These are phyloP conservation scores for Elaeis guineensis DNA, from an alignment of 176 grass and related monocot species.

Conservation along the genomic window DNA sequence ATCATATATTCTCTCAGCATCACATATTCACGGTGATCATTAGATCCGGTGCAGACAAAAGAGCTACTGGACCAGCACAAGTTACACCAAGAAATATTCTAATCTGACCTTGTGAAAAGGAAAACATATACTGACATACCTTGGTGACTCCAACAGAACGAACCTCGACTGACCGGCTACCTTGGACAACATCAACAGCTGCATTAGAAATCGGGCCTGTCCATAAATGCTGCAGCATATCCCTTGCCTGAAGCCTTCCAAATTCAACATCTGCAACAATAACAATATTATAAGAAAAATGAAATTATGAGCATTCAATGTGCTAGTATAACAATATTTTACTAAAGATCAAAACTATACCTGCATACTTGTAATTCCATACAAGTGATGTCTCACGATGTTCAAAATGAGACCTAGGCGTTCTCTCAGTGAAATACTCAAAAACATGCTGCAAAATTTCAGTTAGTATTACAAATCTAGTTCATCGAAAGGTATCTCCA, in stretches of 20 bases:
- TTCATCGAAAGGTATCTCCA: conserved; percentile 7
- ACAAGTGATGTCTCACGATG: conserved; percentile 98
- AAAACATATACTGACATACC: conserved; percentile 20
- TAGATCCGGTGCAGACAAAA: neutral
- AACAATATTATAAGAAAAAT: neutral
- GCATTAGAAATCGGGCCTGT: conserved; percentile 97
- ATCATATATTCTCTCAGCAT: no score
- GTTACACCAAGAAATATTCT: no score
- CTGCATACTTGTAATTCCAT: conserved; percentile 99
- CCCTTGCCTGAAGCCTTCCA: conserved; percentile 95
- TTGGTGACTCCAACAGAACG: conserved; percentile 96
- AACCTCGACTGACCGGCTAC: conserved; percentile 94
- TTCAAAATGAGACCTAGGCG: conserved; percentile 96
- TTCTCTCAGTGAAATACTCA: conserved; percentile 97
- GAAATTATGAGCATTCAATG: neutral
- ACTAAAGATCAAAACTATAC: conserved; percentile 21
- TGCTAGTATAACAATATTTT: no score
- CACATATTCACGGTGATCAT: no score
- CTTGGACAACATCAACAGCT: conserved; percentile 98
- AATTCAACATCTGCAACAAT: conserved; percentile 77
- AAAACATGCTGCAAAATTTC: conserved; percentile 76
- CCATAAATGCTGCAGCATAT: conserved; percentile 99
- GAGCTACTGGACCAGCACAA: neutral
- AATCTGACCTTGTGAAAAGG: no score
- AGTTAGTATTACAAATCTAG: conserved; percentile 11